These are phyloP conservation scores for Boletus albobrunnescens DNA, from an alignment of 1,284 basidiomycete genomes.

Conservation along the genomic window DNA sequence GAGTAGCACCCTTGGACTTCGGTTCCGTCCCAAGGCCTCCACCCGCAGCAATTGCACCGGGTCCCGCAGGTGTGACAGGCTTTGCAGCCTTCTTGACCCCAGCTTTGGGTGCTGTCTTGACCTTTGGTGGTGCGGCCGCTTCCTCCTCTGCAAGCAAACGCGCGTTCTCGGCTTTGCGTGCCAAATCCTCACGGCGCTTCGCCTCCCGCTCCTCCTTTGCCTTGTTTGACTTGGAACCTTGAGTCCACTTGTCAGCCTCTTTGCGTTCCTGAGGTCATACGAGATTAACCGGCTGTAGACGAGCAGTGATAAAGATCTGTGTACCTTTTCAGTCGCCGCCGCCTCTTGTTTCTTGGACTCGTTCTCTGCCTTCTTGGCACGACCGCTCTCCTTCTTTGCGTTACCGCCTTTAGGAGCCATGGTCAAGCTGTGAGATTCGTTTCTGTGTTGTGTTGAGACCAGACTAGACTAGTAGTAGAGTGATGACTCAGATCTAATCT, in stretches of 20 bases:
- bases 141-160: constrained; percentile 85
- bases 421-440: constrained; percentile 5
- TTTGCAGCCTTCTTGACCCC: constrained; percentile 52
- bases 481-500: constrained; percentile 32
- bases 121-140: constrained; percentile 57
- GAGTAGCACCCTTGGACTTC: constrained; percentile 25
- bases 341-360: constrained; percentile 72
- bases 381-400: constrained; percentile 84
- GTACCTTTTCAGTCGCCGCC: constrained; percentile 56
- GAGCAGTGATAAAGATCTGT: constrained; percentile 9
- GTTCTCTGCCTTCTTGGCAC: constrained; percentile 92
- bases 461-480: too few relatives aligned
- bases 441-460: too few relatives aligned
- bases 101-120: constrained; percentile 65
- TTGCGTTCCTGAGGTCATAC: constrained; percentile 55
- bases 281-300: constrained; percentile 4
- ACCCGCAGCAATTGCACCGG: constrained; percentile 74
- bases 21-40: constrained; percentile 43
- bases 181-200: constrained; percentile 69
- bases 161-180: constrained; percentile 74
- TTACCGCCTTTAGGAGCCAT: constrained; percentile 87
- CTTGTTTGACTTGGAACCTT: constrained; percentile 64
- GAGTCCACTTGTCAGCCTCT: constrained; percentile 77
- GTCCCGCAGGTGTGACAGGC: constrained; percentile 58
- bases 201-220: constrained; percentile 72